These are phyloP conservation scores for Hypoxylon trugodes DNA, from an alignment of 495 filamentous ascomycete genomes.

Conservation along the genomic window DNA sequence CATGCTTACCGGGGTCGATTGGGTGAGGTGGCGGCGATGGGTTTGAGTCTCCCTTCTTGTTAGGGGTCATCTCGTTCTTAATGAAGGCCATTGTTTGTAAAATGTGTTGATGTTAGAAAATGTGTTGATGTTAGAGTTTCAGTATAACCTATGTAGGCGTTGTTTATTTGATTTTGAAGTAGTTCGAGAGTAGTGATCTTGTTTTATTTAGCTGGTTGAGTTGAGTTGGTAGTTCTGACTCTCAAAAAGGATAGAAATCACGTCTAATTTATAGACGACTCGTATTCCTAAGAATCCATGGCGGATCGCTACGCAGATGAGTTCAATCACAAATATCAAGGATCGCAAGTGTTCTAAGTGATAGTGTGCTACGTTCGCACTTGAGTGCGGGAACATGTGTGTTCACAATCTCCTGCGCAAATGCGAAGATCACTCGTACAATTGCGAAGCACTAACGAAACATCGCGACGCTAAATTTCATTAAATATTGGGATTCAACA, in stretches of 20 bases:
- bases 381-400: slow-evolving; percentile 6
- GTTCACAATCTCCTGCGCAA: slow-evolving; percentile 16
- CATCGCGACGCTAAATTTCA: no score
- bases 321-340: background rate
- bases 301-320: slow-evolving; percentile 4
- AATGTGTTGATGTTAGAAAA: background rate
- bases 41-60: background rate
- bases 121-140: background rate
- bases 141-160: background rate
- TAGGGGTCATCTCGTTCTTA: background rate
- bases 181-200: background rate
- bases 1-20: slow-evolving; percentile 23
- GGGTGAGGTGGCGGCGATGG: background rate
- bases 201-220: background rate
- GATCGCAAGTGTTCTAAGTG: slow-evolving; percentile 3
- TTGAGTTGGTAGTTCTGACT: background rate
- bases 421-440: slow-evolving; percentile 12
- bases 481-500: no score
- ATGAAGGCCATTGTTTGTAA: background rate
- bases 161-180: no score
- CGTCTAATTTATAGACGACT: slow-evolving; percentile 8
- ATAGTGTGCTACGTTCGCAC: slow-evolving; percentile 14
- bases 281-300: background rate
- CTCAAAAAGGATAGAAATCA: background rate
- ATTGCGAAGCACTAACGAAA: background rate